Percentiles rank a stretch among this genome's conserved stretches.
Evolutionary conservation across 2,329 filamentous ascomycete genomes (phyloP).

Genomic region (Neonectria hederae): DNA sequence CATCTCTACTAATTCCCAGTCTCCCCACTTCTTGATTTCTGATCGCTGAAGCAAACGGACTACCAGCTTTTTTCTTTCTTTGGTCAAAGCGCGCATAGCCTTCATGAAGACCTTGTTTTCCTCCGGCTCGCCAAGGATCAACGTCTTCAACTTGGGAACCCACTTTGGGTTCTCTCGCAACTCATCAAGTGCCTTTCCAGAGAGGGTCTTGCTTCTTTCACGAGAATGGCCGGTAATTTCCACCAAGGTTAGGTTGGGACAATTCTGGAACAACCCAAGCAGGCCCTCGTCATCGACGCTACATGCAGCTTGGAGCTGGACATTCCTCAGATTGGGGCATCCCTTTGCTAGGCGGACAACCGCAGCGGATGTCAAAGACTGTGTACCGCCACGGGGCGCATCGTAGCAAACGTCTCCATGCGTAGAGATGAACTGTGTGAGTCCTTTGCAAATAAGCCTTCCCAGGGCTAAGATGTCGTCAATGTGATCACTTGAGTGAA

Average conservation of each 20-base stretch:
- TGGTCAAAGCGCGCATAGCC: conserved; percentile 21
- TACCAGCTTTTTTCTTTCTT: conserved; percentile 10
- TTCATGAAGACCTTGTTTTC: conserved; percentile 23
- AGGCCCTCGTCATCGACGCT: neutral
- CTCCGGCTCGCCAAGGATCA: neutral
- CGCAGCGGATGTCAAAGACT: conserved; percentile 9
- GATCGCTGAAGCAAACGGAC: neutral
- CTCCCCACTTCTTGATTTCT: conserved; percentile 26
- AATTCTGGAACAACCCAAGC: neutral
- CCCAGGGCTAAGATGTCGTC: conserved; percentile 23
- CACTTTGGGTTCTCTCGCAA: conserved; percentile 17
- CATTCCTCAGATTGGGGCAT: conserved; percentile 16
- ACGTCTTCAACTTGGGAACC: conserved; percentile 21
- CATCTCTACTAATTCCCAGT: neutral
- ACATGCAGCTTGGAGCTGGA: conserved; percentile 21
- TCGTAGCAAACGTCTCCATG: conserved; percentile 22
- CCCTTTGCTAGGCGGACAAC: conserved; percentile 15
- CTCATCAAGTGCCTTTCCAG: conserved; percentile 7
- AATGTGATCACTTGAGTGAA: conserved; percentile 23
- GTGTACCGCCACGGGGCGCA: conserved; percentile 10
- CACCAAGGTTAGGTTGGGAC: neutral
- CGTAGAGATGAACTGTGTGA: conserved; percentile 14
- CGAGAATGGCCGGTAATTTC: conserved; percentile 9
- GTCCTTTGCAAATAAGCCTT: conserved; percentile 10
- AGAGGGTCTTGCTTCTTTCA: neutral